Conservation (phyloP, 768 basidiomycete genomes). For the Terana coerulea region DNA sequence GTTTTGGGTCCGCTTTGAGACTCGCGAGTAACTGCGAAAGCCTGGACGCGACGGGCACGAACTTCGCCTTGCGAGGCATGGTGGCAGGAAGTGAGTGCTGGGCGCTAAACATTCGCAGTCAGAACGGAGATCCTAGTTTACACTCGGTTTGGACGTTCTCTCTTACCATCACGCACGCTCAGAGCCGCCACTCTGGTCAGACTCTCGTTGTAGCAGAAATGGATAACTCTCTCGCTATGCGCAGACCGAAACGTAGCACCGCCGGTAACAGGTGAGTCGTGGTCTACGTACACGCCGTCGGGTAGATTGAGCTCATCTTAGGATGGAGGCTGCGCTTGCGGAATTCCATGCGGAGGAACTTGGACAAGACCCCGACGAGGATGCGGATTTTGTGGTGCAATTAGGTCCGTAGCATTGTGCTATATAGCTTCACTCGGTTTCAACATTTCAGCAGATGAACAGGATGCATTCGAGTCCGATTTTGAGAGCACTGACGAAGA, state of each 20-base stretch:
- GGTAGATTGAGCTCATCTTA: constrained; percentile 22
- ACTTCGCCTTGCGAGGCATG: constrained; percentile 29
- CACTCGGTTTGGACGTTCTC: no score
- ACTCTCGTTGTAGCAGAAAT: constrained; percentile 14
- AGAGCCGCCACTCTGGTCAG: not conserved
- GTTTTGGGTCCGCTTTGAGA: constrained; percentile 49
- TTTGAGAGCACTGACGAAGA: constrained; percentile 84
- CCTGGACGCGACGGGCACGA: constrained; percentile 44
- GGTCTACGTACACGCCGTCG: not conserved
- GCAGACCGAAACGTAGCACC: constrained; percentile 66
- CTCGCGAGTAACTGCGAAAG: constrained; percentile 50
- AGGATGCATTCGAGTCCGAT: constrained; percentile 79
- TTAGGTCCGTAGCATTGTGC: constrained; percentile 46
- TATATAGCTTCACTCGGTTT: not conserved
- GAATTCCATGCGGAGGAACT: constrained; percentile 53
- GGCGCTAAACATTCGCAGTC: no score
- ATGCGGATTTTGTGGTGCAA: constrained; percentile 63
- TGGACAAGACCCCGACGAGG: constrained; percentile 63
- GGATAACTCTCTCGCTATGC: constrained; percentile 47
- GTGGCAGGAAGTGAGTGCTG: no score
- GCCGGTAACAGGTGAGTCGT: constrained; percentile 68
- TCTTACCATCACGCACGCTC: no score
- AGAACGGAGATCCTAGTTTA: no score
- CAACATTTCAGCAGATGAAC: constrained; percentile 55
- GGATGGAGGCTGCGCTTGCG: constrained; percentile 77